These are phyloP conservation scores for Phytophthora megakarya DNA, from an alignment of 352 stramenopile genomes.

Conservation along the genomic window DNA sequence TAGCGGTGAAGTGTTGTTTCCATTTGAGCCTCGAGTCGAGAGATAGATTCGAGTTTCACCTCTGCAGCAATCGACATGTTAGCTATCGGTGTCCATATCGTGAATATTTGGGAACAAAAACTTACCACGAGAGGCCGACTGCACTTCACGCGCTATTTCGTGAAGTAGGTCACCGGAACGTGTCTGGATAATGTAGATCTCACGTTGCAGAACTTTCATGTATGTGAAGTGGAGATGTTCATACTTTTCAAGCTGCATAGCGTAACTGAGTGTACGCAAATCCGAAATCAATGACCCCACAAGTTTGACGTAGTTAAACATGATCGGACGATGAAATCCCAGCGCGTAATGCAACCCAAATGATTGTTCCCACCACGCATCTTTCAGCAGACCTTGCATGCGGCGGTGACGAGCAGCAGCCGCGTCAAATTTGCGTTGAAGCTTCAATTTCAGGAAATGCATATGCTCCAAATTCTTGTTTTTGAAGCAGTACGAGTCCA, in stretches of 20 bases:
- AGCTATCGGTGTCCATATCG: not conserved
- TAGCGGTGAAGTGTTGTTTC: constrained; percentile 69
- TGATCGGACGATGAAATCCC: constrained; percentile 69
- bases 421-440: constrained; percentile 74
- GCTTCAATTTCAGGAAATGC: constrained; percentile 76
- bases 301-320: constrained; percentile 72
- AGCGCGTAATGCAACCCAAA: constrained; percentile 66
- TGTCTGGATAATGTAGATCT: constrained; percentile 81
- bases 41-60: constrained; percentile 54
- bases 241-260: constrained; percentile 83
- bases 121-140: constrained; percentile 52
- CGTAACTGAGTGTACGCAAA: constrained; percentile 68
- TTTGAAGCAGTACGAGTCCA: constrained; percentile 88
- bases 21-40: constrained; percentile 65
- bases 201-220: constrained; percentile 77
- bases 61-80: constrained; percentile 26
- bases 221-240: constrained; percentile 69
- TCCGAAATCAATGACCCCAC: constrained; percentile 70
- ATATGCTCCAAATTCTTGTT: constrained; percentile 86
- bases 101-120: not conserved
- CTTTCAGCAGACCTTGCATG: constrained; percentile 64
- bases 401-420: constrained; percentile 49
- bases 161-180: constrained; percentile 64
- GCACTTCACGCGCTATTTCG: constrained; percentile 66
- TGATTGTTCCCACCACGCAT: constrained; percentile 84